Evolutionary conservation across 441 rosid species (phyloP).

Genomic region (Lepidium campestre): DNA sequence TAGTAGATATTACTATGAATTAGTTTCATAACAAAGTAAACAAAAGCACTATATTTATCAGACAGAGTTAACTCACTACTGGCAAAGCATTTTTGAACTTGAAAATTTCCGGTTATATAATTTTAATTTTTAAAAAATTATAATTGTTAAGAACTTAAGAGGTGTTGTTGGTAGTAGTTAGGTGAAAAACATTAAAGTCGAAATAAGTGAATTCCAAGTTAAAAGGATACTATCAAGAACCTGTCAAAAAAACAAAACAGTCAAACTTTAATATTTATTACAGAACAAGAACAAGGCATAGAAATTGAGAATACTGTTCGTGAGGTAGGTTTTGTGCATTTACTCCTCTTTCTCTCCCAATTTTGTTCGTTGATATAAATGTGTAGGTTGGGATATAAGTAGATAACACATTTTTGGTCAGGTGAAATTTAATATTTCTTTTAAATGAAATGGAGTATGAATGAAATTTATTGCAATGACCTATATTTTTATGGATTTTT

Average conservation of each 20-base stretch:
- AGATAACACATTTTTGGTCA: background rate
- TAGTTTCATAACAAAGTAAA: background rate
- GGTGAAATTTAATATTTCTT: background rate
- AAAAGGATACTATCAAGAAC: background rate
- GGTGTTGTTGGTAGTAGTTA: background rate
- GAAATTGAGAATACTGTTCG: background rate
- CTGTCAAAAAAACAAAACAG: conserved; percentile 3
- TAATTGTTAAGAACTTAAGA: background rate
- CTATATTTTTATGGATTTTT: background rate
- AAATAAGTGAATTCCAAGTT: conserved; percentile 15
- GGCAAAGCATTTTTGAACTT: background rate
- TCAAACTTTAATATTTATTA: conserved; percentile 13
- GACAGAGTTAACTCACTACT: background rate
- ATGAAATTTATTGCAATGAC: background rate
- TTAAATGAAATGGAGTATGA: background rate
- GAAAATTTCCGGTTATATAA: background rate
- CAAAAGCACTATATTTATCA: background rate
- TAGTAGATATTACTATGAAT: background rate
- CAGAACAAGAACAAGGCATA: background rate
- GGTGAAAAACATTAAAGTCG: conserved; percentile 20
- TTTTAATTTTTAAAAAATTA: too few species aligned
- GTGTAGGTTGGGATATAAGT: background rate
- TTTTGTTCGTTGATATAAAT: background rate
- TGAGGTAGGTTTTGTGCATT: conserved; percentile 23
- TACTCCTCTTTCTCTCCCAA: background rate